phyloP scores from a whole-genome alignment of 164 flowering plant genomes.

The Vitis vinifera region ASM3070453v1 NC_081810.1:21270501-21271000 shows the following conservation, averaged over 20 bases:
- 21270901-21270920: constrained; percentile 81
- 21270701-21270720: constrained; percentile 88
- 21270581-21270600: background rate
- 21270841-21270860: constrained; percentile 96
- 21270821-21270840: constrained; percentile 82
- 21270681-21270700: constrained; percentile 89
- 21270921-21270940: background rate
- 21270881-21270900: constrained; percentile 93
- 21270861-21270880: constrained; percentile 87
- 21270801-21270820: constrained; percentile 64
- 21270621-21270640: constrained; percentile 88
- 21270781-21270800: background rate
- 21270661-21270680: constrained; percentile 52
- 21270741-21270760: constrained; percentile 57
- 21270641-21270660: constrained; percentile 53
- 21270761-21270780: constrained; percentile 10
- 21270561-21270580: background rate
- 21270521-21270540: background rate
- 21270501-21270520: background rate
- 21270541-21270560: background rate
- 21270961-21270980: too few relatives aligned
- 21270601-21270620: constrained; percentile 5
- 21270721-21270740: constrained; percentile 88
- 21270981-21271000: too few relatives aligned
- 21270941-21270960: background rate